These are phyloP conservation scores for Coriolopsis trogii DNA, from an alignment of 1,284 basidiomycete genomes.

Conservation along the genomic window DNA sequence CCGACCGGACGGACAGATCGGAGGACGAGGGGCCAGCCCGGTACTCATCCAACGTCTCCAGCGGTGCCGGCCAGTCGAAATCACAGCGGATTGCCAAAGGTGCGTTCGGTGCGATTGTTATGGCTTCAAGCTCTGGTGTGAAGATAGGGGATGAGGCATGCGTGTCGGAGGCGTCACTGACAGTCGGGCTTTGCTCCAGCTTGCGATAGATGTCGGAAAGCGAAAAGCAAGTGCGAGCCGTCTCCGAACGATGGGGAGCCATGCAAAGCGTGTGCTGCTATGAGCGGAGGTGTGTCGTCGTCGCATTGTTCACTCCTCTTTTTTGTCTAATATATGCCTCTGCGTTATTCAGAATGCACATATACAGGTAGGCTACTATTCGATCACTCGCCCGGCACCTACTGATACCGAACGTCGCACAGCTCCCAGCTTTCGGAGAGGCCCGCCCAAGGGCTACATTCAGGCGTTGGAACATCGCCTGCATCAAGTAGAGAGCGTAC, in stretches of 20 bases:
- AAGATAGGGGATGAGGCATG: no score
- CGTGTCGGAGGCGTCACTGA: not conserved
- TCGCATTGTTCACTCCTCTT: no score
- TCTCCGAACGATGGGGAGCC: conserved; percentile 46
- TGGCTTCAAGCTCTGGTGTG: no score
- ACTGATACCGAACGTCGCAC: not conserved
- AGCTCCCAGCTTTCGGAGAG: conserved; percentile 82
- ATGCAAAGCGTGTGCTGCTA: conserved; percentile 72
- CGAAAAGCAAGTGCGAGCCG: conserved; percentile 84
- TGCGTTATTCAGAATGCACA: conserved; percentile 79
- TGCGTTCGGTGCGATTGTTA: conserved; percentile 28
- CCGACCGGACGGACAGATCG: not conserved
- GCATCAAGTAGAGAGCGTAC: conserved; percentile 85
- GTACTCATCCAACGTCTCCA: no score
- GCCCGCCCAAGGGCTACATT: conserved; percentile 88
- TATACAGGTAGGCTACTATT: conserved; percentile 58
- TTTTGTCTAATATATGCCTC: no score
- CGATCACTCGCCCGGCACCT: not conserved
- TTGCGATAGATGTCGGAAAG: conserved; percentile 84
- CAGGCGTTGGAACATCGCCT: conserved; percentile 86
- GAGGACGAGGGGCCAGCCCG: no score
- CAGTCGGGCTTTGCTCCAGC: conserved; percentile 42
- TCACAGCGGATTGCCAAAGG: conserved; percentile 61
- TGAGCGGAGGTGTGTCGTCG: conserved; percentile 53
- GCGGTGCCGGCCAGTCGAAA: conserved; percentile 6